Conservation (phyloP, 2,329 filamentous ascomycete species). For the Penicillium italicum region DNA sequence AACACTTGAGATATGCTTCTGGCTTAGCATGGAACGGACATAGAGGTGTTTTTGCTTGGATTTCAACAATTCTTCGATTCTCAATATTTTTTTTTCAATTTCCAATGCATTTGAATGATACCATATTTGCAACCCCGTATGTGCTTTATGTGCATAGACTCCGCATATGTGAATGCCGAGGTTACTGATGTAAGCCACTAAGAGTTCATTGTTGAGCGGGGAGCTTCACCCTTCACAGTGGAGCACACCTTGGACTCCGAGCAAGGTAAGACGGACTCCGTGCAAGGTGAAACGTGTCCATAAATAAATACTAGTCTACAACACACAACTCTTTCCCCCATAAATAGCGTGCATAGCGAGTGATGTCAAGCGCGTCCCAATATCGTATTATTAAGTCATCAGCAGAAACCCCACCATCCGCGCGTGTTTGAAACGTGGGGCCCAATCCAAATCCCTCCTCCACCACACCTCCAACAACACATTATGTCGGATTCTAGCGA, state of each 20-base stretch:
- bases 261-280: not conserved
- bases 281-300: not conserved
- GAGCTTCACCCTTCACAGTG: not conserved
- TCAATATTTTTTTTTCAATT: not conserved
- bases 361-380: not conserved
- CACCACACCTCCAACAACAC: slow-evolving; percentile 10
- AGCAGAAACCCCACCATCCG: slow-evolving; percentile 16
- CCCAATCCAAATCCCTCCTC: slow-evolving; percentile 21
- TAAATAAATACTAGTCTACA: not conserved
- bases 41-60: slow-evolving; percentile 23
- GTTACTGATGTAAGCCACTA: not conserved
- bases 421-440: slow-evolving; percentile 29
- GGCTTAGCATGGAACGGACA: slow-evolving; percentile 10
- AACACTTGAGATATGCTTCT: slow-evolving; percentile 20
- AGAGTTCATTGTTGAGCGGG: not conserved
- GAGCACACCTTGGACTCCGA: not conserved
- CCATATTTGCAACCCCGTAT: not conserved
- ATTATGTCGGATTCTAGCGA: slow-evolving; percentile 34
- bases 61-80: slow-evolving; percentile 28
- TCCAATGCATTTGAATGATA: not conserved
- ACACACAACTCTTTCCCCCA: not conserved
- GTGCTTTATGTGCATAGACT: not conserved
- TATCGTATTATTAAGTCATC: not conserved
- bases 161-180: not conserved
- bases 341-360: not conserved